Evolutionary conservation across 2,329 filamentous ascomycete species (phyloP).

Genomic region (Claviceps humidiphila): DNA sequence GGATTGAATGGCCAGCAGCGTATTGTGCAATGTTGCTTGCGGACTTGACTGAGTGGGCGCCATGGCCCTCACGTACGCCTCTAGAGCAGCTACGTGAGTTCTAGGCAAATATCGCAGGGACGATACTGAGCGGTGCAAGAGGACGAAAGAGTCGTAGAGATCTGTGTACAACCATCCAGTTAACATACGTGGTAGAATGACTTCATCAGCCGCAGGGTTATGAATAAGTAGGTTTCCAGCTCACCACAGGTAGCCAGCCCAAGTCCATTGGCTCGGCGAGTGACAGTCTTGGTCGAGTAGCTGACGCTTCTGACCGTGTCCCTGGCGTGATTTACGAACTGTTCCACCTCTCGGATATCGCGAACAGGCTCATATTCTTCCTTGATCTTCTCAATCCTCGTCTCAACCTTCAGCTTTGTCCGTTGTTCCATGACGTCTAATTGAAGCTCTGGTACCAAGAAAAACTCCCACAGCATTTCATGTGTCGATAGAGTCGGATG

Average conservation of each 20-base stretch:
- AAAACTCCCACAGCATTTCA: slow-evolving; percentile 98
- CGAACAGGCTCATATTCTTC: slow-evolving; percentile 81
- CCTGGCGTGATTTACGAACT: slow-evolving; percentile 81
- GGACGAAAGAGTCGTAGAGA: slow-evolving; percentile 50
- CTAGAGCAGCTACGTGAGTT: slow-evolving; percentile 55
- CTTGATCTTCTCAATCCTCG: slow-evolving; percentile 66
- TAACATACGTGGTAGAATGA: neutral
- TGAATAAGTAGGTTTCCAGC: slow-evolving; percentile 8
- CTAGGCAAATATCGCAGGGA: slow-evolving; percentile 54
- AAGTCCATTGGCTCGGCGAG: slow-evolving; percentile 64
- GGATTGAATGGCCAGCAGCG: slow-evolving; percentile 66
- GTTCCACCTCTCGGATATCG: slow-evolving; percentile 77
- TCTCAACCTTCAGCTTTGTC: slow-evolving; percentile 73
- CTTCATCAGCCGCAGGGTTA: neutral
- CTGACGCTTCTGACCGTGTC: slow-evolving; percentile 82
- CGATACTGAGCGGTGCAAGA: slow-evolving; percentile 39
- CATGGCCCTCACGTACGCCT: slow-evolving; percentile 55
- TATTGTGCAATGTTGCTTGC: slow-evolving; percentile 57
- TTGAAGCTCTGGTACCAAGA: slow-evolving; percentile 88
- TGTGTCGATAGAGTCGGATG: slow-evolving; percentile 93
- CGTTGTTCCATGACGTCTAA: slow-evolving; percentile 80
- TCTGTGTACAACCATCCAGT: slow-evolving; percentile 29
- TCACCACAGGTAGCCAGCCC: slow-evolving; percentile 50
- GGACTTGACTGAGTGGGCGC: slow-evolving; percentile 60
- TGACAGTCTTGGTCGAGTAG: slow-evolving; percentile 67